phyloP scores from a whole-genome alignment of 352 stramenopile genomes.

The Halophytophthora batemanensis region DNA sequence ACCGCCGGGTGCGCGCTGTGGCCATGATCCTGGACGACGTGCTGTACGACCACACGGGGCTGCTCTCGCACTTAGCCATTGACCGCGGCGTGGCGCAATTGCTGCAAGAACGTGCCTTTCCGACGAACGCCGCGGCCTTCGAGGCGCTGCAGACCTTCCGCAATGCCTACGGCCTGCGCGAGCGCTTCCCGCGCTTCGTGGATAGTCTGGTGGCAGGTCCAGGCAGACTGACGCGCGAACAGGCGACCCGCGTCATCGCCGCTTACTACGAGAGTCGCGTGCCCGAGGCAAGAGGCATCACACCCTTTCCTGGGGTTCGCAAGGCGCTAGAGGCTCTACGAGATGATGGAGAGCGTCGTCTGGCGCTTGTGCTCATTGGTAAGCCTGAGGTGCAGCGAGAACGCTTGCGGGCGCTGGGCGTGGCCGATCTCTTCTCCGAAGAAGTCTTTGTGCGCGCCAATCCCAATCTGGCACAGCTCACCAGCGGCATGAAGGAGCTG shows the following conservation, averaged over 20 bases:
- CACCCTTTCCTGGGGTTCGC: conserved; percentile 49
- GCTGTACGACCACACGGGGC: conserved; percentile 80
- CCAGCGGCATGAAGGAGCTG: conserved; percentile 74
- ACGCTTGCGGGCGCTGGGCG: conserved; percentile 59
- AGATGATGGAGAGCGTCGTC: conserved; percentile 41
- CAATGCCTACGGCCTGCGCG: conserved; percentile 78
- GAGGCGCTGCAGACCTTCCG: conserved; percentile 78
- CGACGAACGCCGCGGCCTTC: conserved; percentile 58
- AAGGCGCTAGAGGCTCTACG: conserved; percentile 56
- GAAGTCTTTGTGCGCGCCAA: conserved; percentile 70
- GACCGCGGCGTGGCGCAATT: conserved; percentile 75
- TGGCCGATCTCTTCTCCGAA: conserved; percentile 64
- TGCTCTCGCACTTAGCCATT: conserved; percentile 77
- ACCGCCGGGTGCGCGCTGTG: conserved; percentile 66
- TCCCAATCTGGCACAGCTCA: conserved; percentile 55
- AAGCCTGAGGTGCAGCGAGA: conserved; percentile 74
- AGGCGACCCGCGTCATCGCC: conserved; percentile 57
- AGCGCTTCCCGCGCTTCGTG: conserved; percentile 82
- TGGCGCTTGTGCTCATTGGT: conserved; percentile 74
- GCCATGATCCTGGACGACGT: conserved; percentile 87
- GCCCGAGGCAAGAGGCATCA: conserved; percentile 59
- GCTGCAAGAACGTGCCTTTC: conserved; percentile 64
- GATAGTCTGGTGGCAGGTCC: conserved; percentile 54
- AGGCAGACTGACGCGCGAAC: conserved; percentile 34
- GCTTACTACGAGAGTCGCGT: conserved; percentile 84